These are phyloP conservation scores for Quercus parvula DNA, from an alignment of 306 rosid species.

Conservation along the genomic window DNA sequence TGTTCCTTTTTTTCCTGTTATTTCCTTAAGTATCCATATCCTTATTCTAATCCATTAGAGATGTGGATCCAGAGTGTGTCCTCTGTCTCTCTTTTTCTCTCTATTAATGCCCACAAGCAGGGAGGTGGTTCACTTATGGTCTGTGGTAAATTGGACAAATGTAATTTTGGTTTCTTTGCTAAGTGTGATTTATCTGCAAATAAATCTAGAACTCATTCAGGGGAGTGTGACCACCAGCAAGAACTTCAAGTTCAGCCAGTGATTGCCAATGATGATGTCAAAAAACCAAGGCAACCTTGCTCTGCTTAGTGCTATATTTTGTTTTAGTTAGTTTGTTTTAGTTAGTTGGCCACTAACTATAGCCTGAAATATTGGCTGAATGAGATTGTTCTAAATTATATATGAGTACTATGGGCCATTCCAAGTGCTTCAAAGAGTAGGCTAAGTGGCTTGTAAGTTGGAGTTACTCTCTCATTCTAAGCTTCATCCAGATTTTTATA, in stretches of 20 bases:
- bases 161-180: neutral
- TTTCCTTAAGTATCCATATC: no score
- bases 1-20: no score
- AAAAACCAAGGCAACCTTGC: neutral
- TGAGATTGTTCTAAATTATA: no score
- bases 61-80: no score
- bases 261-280: neutral
- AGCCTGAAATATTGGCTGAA: no score
- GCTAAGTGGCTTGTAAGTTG: no score
- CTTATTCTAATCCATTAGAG: no score
- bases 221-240: neutral
- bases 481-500: no score
- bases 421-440: no score
- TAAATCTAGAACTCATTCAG: neutral
- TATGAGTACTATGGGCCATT: no score
- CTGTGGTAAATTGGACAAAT: neutral
- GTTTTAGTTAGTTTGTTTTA: neutral
- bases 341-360: neutral
- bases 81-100: neutral
- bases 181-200: neutral
- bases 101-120: neutral
- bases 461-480: no score
- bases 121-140: neutral
- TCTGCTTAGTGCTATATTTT: neutral
- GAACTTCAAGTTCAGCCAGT: neutral